A percentile compares a stretch with the other conserved stretches of the same genome.
phyloP scores from a whole-genome alignment of 305 asterid genomes.

The Ilex paraguariensis region DNA sequence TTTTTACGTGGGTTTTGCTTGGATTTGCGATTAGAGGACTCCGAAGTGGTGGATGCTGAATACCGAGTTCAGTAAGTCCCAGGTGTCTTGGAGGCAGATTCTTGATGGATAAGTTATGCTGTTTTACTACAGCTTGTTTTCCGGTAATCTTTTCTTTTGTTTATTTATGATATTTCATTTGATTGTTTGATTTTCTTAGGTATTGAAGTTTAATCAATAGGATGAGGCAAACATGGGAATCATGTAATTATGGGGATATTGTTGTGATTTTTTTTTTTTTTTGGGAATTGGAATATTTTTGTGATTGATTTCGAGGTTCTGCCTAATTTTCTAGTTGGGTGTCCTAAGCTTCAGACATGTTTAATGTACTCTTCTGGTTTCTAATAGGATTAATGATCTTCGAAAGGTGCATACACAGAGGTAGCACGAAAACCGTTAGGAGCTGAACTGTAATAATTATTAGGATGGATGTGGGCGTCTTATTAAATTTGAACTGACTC shows the following conservation, averaged over 20 bases:
- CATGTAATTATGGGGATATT: not conserved
- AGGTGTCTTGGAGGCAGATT: slow-evolving; percentile 10
- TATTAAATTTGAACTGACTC: no score
- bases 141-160: slow-evolving; percentile 22
- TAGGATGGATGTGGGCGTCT: no score
- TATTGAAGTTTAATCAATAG: not conserved
- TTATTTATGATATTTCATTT: not conserved
- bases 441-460: no score
- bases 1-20: slow-evolving; percentile 7
- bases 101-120: slow-evolving; percentile 28
- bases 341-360: not conserved
- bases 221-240: not conserved
- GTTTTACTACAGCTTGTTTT: slow-evolving; percentile 26
- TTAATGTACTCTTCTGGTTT: not conserved
- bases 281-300: not conserved
- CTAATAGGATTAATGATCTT: no score
- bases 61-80: slow-evolving; percentile 2
- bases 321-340: not conserved
- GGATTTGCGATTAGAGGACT: slow-evolving; percentile 18
- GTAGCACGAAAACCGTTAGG: no score
- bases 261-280: not conserved
- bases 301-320: not conserved
- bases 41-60: slow-evolving; percentile 19
- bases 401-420: no score
- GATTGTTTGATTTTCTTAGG: not conserved